These are phyloP conservation scores for Colletotrichum navitas DNA, from an alignment of 2,329 filamentous ascomycete genomes.

Conservation along the genomic window DNA sequence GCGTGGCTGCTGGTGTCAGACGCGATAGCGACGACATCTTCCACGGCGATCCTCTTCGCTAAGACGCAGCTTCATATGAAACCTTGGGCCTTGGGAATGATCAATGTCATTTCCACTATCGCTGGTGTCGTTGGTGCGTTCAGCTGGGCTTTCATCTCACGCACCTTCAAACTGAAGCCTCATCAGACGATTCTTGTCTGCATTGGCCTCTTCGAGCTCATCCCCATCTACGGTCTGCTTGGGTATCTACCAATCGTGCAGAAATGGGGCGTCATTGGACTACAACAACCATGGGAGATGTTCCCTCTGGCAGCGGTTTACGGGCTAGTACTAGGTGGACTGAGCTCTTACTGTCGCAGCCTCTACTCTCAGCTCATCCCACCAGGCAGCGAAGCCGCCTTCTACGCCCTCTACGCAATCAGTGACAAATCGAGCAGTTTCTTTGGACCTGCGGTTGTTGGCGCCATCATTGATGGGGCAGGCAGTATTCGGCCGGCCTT, in stretches of 20 bases:
- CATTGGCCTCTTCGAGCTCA: conserved; percentile 89
- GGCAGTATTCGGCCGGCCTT: conserved; percentile 89
- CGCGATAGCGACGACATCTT: conserved; percentile 92
- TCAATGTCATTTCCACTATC: conserved; percentile 91
- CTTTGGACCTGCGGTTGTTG: conserved; percentile 94
- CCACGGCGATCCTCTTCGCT: conserved; percentile 94
- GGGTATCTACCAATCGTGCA: conserved; percentile 88
- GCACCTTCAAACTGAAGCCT: conserved; percentile 76
- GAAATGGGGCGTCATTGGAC: conserved; percentile 79
- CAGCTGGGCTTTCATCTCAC: conserved; percentile 85
- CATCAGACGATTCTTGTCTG: conserved; percentile 94
- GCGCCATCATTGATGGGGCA: conserved; percentile 87
- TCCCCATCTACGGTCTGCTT: conserved; percentile 90
- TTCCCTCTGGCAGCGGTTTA: conserved; percentile 92
- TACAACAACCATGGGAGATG: conserved; percentile 98
- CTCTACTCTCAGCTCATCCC: conserved; percentile 95
- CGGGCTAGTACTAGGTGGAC: conserved; percentile 91
- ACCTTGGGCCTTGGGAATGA: conserved; percentile 87
- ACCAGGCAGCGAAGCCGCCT: conserved; percentile 92
- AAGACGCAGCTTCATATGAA: conserved; percentile 94
- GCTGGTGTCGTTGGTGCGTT: conserved; percentile 90
- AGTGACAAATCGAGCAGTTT: conserved; percentile 83
- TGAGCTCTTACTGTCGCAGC: conserved; percentile 91
- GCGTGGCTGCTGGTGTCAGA: conserved; percentile 97
- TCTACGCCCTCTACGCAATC: conserved; percentile 92